Evolutionary conservation across 116 monocot genomes (phyloP), one percentile per base, ranked within the genome.

Genomic region (Posidonia oceanica): DNA sequence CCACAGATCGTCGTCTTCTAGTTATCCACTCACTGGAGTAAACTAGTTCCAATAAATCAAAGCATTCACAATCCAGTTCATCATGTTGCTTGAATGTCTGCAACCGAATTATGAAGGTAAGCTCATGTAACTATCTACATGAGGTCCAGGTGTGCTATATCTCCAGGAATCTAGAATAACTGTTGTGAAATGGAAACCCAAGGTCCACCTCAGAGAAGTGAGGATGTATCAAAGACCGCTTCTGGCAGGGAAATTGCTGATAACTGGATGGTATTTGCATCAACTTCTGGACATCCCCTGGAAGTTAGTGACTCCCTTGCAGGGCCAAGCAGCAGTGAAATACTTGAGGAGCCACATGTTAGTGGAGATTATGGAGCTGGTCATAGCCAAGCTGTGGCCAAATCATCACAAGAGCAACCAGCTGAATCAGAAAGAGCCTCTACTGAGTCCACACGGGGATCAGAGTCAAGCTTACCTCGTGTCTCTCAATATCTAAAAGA

Each of bases 401-500:
- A 66, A 37, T 13, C 41, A 10, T 81, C 84, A 5, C 51, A n/a
- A 4, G 80, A 83, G 75, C 68, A 66, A 59, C 17, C 36, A 42
- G 5, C 17, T 14, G 72, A 41, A 18, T 15, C 39, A 55, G 17
- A 40, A 44, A 76, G 79, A 64, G 1, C 39, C 36, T 39, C 17
- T 39, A 40, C 14, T 2, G 15, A 87, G 29, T 79, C 83, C 8
- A 80, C 23, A 51, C 5, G 18, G 39, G 58, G 14, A 60, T 36
- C 67, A 36, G 79, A 79, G 36, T 61, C 71, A 16, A 73, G 64
- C 62, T 5, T 86, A 29, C 94, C 86, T 20, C 73, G 86, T 59
- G 88, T 88, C 17, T 91, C 91, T 39, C 91, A 88, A 72, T 91
- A 95, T 39, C 81, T 95, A 22, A 91, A 86, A 75, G 88, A 91